These are phyloP conservation scores for Lecanicillium sp. DNA, from an alignment of 2,329 filamentous ascomycete species.

Conservation along the genomic window DNA sequence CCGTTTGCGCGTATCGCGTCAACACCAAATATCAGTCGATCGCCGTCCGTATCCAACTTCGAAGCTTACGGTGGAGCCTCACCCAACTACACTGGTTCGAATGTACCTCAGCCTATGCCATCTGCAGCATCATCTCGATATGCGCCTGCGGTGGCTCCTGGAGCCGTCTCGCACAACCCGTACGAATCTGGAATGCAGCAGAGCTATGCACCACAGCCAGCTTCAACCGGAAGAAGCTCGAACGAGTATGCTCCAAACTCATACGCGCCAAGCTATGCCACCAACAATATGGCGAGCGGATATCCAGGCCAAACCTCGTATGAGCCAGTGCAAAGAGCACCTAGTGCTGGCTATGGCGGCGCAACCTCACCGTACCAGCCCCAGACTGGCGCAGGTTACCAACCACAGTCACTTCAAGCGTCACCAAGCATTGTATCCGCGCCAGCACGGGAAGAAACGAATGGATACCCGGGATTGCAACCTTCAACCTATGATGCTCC, in stretches of 20 bases:
- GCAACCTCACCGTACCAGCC: constrained; percentile 1
- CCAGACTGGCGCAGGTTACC: constrained; percentile 16
- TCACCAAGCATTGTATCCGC: constrained; percentile 16
- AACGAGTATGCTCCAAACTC: constrained; percentile 22
- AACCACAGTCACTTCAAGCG: constrained; percentile 20
- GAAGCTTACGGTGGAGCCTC: constrained; percentile 62
- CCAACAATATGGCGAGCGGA: constrained; percentile 1
- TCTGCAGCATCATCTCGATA: constrained; percentile 40
- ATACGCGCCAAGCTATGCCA: constrained; percentile 27
- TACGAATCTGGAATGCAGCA: constrained; percentile 14
- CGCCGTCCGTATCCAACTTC: constrained; percentile 60
- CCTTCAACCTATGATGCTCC: constrained; percentile 42
- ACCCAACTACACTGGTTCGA: constrained; percentile 20
- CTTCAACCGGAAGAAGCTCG: constrained; percentile 18
- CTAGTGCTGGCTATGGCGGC: not conserved
- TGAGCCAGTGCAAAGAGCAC: constrained; percentile 2
- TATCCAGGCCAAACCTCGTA: constrained; percentile 1
- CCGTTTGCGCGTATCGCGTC: constrained; percentile 76
- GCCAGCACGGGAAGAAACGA: constrained; percentile 20
- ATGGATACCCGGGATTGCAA: constrained; percentile 29
- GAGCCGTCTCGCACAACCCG: constrained; percentile 12
- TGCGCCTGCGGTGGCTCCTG: constrained; percentile 28
- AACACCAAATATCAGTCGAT: constrained; percentile 65
- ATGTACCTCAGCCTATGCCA: constrained; percentile 24
- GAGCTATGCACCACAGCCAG: constrained; percentile 5